Evolutionary conservation across 257 asterid genomes (phyloP).

Genomic region (Solanum chiquidenum): DNA sequence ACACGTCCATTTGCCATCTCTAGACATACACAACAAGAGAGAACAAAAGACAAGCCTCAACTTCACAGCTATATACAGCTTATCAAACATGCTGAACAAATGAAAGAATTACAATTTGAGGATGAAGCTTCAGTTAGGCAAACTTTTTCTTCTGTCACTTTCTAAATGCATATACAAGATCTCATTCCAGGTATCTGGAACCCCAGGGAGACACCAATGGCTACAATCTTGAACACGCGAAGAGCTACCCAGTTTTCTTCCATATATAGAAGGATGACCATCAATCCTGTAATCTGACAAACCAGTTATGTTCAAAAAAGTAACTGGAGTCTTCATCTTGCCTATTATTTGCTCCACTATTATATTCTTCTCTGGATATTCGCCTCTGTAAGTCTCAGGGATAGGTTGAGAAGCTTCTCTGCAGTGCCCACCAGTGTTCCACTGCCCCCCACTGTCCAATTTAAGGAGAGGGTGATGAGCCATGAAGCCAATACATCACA

Average conservation of each 20-base stretch:
- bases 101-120: not conserved
- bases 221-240: constrained; percentile 79
- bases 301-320: constrained; percentile 50
- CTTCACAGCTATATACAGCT: not conserved
- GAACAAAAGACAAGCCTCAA: not conserved
- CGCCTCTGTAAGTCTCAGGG: constrained; percentile 18
- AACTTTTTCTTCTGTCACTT: not conserved
- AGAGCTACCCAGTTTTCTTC: constrained; percentile 25
- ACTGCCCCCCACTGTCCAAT: constrained; percentile 61
- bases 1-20: not conserved
- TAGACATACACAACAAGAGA: not conserved
- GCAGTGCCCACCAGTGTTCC: constrained; percentile 93
- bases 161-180: constrained; percentile 29
- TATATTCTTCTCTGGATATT: constrained; percentile 43
- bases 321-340: constrained; percentile 65
- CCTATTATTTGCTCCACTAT: constrained; percentile 44
- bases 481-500: not conserved
- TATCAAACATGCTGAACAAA: not conserved
- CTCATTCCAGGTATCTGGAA: constrained; percentile 88
- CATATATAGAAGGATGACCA: constrained; percentile 85
- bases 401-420: constrained; percentile 57
- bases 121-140: not conserved
- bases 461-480: not conserved
- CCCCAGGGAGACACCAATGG: constrained; percentile 99
- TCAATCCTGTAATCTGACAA: constrained; percentile 70